Conservation (phyloP, 73 alveolate species). For the Paramecium sexaurelia region DNA sequence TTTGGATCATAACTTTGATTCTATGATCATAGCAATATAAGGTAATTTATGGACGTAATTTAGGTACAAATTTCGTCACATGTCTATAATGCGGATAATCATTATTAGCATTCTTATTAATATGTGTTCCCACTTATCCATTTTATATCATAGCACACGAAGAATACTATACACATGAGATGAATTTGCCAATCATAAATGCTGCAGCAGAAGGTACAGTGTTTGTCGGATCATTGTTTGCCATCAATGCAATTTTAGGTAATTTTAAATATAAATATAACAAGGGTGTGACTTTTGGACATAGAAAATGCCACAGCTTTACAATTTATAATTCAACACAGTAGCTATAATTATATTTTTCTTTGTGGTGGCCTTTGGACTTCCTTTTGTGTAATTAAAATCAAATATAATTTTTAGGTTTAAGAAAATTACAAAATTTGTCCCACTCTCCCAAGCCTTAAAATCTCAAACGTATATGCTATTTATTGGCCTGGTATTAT, state of each 20-base stretch:
- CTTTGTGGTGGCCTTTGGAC: neutral
- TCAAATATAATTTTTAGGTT: neutral
- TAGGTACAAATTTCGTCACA: conserved; percentile 42
- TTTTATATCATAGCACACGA: conserved; percentile 47
- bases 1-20: conserved; percentile 50
- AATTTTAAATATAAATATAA: neutral
- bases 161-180: conserved; percentile 47
- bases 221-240: neutral
- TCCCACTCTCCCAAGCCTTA: neutral
- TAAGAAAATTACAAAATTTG: neutral
- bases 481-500: neutral
- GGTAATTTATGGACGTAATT: neutral
- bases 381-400: conserved; percentile 36
- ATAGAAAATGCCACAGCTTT: neutral
- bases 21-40: conserved; percentile 25
- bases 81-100: conserved; percentile 23
- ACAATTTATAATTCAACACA: neutral
- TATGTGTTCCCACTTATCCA: conserved; percentile 1
- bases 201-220: conserved; percentile 57
- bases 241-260: conserved; percentile 25
- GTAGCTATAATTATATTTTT: neutral
- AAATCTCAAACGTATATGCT: neutral
- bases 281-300: conserved; percentile 14
- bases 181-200: conserved; percentile 45
- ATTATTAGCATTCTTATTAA: neutral